A percentile compares a stretch with the other conserved stretches of the same genome.
Conservation (phyloP, 495 filamentous ascomycete genomes). For the Aspergillus sclerotioniger region DNA sequence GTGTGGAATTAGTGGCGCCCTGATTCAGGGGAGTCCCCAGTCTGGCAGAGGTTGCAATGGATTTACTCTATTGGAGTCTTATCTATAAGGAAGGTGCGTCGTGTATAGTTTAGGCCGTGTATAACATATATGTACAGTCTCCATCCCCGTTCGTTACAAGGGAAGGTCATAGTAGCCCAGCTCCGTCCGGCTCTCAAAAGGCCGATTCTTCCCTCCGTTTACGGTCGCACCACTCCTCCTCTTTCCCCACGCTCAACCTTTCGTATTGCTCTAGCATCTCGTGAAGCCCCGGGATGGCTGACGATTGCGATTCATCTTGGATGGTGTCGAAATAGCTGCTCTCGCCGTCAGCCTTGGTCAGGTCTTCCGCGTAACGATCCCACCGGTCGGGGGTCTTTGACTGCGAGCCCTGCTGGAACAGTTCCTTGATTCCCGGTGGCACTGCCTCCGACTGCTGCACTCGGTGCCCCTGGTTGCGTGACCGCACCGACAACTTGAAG, state of each 20-base stretch:
- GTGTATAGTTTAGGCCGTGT: neutral
- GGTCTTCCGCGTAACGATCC: constrained; percentile 13
- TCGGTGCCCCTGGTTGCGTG: constrained; percentile 8
- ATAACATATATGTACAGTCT: neutral
- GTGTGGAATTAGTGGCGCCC: neutral
- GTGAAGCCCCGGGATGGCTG: constrained; percentile 6
- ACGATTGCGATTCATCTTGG: neutral
- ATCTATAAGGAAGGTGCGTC: too few relatives aligned
- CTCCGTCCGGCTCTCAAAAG: neutral
- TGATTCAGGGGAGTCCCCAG: too few relatives aligned
- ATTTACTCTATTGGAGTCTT: too few relatives aligned
- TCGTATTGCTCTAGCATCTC: constrained; percentile 27
- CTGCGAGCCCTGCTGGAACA: constrained; percentile 12
- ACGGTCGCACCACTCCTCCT: neutral
- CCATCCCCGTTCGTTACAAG: too few relatives aligned
- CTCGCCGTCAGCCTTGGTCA: constrained; percentile 9
- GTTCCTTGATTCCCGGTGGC: constrained; percentile 16
- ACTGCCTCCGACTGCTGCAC: constrained; percentile 1
- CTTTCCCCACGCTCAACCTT: constrained; percentile 21
- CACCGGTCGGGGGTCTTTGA: constrained; percentile 11
- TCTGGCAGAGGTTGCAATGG: too few relatives aligned
- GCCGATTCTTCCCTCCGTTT: neutral
- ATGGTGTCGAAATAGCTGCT: constrained; percentile 9
- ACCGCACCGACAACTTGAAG: constrained; percentile 27
- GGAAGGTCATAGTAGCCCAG: too few relatives aligned